Conservation (phyloP, 495 filamentous ascomycete species). For the Hypoxylon crocopeplum region DNA sequence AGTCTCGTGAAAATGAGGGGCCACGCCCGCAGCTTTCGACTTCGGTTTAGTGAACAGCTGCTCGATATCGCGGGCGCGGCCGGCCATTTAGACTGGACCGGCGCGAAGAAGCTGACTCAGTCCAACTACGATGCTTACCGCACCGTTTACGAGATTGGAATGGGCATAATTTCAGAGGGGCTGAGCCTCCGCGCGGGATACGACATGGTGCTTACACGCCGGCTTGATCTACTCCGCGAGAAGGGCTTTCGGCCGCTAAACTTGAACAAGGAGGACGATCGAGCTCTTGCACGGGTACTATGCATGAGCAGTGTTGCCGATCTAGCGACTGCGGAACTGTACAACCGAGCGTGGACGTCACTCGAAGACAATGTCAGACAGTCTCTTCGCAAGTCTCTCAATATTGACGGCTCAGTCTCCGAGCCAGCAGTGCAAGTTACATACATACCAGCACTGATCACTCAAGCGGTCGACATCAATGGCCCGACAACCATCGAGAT, state of each 20-base stretch:
- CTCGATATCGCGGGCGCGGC: constrained; percentile 49
- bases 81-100: constrained; percentile 48
- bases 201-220: constrained; percentile 42
- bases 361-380: constrained; percentile 32
- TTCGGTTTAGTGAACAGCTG: constrained; percentile 48
- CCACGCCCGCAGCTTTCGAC: constrained; percentile 38
- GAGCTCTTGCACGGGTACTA: constrained; percentile 43
- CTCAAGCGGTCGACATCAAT: constrained; percentile 16
- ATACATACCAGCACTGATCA: constrained; percentile 45
- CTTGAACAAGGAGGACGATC: constrained; percentile 33
- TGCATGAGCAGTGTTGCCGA: constrained; percentile 47
- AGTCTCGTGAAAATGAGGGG: constrained; percentile 37
- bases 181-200: constrained; percentile 42
- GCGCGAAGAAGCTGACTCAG: constrained; percentile 45
- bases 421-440: constrained; percentile 47
- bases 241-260: constrained; percentile 41
- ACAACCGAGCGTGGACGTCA: constrained; percentile 35
- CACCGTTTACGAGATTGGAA: constrained; percentile 41
- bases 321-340: constrained; percentile 39
- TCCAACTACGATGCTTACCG: constrained; percentile 44
- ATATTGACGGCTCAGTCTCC: constrained; percentile 40
- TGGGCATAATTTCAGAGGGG: constrained; percentile 32
- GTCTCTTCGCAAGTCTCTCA: constrained; percentile 35
- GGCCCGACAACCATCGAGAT: constrained; percentile 8
- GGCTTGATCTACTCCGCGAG: constrained; percentile 25